These are phyloP conservation scores for Russula vinacea DNA, from an alignment of 768 basidiomycete species.

Conservation along the genomic window DNA sequence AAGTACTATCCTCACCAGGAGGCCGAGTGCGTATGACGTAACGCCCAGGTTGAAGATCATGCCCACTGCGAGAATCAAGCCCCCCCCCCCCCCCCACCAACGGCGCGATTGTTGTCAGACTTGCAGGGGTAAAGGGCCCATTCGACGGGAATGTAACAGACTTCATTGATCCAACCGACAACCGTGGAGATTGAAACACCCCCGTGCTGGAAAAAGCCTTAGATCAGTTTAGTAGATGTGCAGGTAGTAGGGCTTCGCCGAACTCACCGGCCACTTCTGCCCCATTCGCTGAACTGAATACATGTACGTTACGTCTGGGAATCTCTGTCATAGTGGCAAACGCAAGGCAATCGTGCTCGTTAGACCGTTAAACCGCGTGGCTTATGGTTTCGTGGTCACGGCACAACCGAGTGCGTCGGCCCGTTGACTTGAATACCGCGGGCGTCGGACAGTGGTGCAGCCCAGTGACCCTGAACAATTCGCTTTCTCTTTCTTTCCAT, in stretches of 20 bases:
- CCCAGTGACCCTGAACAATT: conserved; percentile 1
- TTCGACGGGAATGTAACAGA: neutral
- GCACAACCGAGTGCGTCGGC: neutral
- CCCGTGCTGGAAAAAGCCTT: conserved; percentile 5
- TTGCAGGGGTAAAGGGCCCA: neutral
- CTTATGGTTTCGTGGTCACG: no score
- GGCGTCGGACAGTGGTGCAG: neutral
- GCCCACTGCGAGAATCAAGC: neutral
- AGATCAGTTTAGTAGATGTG: no score
- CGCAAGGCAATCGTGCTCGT: no score
- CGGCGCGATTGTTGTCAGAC: neutral
- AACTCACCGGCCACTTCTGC: neutral
- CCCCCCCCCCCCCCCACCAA: neutral
- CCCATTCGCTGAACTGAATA: neutral
- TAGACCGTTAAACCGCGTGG: no score
- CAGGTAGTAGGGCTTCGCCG: no score
- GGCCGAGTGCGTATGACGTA: conserved; percentile 1
- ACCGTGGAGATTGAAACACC: neutral
- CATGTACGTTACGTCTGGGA: neutral
- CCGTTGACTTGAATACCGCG: neutral
- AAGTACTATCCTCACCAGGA: neutral
- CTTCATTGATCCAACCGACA: neutral
- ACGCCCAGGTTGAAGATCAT: neutral
- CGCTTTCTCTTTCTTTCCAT: neutral
- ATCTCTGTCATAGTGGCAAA: neutral